Conservation (phyloP, 179 eudicot species). For the Carnegiea gigantea region DNA sequence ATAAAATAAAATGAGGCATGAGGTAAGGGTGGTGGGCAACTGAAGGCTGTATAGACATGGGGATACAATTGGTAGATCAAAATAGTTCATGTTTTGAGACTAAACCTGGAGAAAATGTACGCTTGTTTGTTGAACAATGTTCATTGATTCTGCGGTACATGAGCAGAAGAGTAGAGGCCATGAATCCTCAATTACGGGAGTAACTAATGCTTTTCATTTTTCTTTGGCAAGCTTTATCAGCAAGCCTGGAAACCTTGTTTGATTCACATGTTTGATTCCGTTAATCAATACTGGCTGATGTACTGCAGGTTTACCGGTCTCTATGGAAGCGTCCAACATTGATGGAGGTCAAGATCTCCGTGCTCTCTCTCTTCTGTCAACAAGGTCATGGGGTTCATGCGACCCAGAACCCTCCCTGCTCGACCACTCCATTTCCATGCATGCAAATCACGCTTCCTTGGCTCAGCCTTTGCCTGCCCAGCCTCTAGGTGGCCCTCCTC, state of each 20-base stretch:
- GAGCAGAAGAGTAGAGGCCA: not conserved
- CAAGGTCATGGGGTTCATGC: conserved; percentile 63
- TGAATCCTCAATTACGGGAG: not conserved
- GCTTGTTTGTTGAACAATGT: too few relatives aligned
- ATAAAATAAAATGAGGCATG: too few relatives aligned
- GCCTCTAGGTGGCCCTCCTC: conserved; percentile 31
- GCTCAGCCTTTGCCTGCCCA: conserved; percentile 36
- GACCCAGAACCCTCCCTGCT: conserved; percentile 35
- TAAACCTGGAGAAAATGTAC: too few relatives aligned
- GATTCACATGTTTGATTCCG: not conserved
- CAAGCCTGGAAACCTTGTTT: not conserved
- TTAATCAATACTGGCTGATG: not conserved
- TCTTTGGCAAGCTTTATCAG: too few relatives aligned
- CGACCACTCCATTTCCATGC: conserved; percentile 31
- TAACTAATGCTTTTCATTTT: not conserved
- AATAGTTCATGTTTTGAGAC: too few relatives aligned
- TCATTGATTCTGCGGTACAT: too few relatives aligned
- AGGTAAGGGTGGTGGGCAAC: too few relatives aligned
- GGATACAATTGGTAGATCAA: too few relatives aligned
- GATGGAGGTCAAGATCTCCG: conserved; percentile 61
- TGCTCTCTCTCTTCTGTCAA: conserved; percentile 99
- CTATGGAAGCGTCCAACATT: conserved; percentile 47
- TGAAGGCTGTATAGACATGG: too few relatives aligned
- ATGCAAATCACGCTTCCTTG: conserved; percentile 27
- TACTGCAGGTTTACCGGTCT: conserved; percentile 51